phyloP scores from a whole-genome alignment of 805 yeast genomes.

The Jamesozyma gamospora region DNA sequence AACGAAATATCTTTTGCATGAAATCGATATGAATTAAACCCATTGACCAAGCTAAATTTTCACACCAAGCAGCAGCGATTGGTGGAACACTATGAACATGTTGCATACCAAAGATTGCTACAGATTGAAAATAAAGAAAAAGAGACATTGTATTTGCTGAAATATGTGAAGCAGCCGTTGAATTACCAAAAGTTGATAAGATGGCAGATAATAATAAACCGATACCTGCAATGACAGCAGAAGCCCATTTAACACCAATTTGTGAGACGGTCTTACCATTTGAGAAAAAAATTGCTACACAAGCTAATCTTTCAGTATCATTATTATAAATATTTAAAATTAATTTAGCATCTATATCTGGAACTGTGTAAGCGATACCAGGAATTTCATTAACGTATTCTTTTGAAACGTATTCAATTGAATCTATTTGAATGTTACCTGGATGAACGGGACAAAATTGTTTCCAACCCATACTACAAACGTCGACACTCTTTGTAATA shows the following conservation, averaged over 20 bases:
- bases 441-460: conserved; percentile 88
- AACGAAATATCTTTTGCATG: conserved; percentile 77
- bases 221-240: conserved; percentile 81
- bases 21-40: conserved; percentile 71
- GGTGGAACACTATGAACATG: conserved; percentile 88
- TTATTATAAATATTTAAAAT: conserved; percentile 43
- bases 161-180: conserved; percentile 83
- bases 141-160: conserved; percentile 84
- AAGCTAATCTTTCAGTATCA: conserved; percentile 43
- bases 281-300: conserved; percentile 64
- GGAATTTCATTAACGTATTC: conserved; percentile 56
- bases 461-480: conserved; percentile 61
- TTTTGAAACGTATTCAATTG: conserved; percentile 49
- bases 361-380: conserved; percentile 77
- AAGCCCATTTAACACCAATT: conserved; percentile 84
- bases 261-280: conserved; percentile 79
- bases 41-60: conserved; percentile 91
- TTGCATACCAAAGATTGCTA: conserved; percentile 76
- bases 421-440: conserved; percentile 68
- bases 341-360: conserved; percentile 76
- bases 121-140: conserved; percentile 82
- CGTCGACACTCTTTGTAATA: conserved; percentile 46
- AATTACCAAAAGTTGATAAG: conserved; percentile 76
- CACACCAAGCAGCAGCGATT: conserved; percentile 86
- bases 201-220: conserved; percentile 76